Conservation (phyloP, 768 basidiomycete species). For the Mycena olivaceomarginata region DNA sequence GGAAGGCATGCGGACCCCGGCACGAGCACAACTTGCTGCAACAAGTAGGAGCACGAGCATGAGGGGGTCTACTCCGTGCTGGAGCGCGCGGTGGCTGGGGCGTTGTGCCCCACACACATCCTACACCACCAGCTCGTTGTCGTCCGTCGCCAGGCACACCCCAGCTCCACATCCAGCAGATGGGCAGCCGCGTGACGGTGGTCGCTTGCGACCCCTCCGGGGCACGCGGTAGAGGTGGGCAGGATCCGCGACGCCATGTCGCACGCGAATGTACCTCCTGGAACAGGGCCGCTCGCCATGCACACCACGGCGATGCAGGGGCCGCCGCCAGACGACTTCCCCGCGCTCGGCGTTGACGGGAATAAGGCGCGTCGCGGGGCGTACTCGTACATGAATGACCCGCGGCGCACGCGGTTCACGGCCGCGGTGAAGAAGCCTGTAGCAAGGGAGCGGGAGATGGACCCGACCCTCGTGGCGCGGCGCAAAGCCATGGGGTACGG, state of each 20-base stretch:
- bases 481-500: constrained; percentile 76
- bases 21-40: too few relatives aligned
- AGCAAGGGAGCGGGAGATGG: constrained; percentile 43
- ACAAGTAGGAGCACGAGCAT: too few relatives aligned
- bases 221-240: constrained; percentile 58
- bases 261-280: constrained; percentile 76
- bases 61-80: too few relatives aligned
- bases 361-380: constrained; percentile 66
- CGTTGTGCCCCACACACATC: too few relatives aligned
- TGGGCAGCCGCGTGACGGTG: constrained; percentile 82
- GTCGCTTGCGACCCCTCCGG: constrained; percentile 72
- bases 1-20: too few relatives aligned
- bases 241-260: constrained; percentile 70
- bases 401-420: constrained; percentile 92
- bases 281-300: constrained; percentile 62
- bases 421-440: constrained; percentile 88
- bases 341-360: constrained; percentile 68
- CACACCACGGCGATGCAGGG: constrained; percentile 52
- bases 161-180: constrained; percentile 73
- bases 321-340: constrained; percentile 81
- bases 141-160: too few relatives aligned
- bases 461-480: constrained; percentile 67
- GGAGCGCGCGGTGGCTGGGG: too few relatives aligned
- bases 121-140: too few relatives aligned
- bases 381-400: constrained; percentile 73